Base-by-base conservation (phyloP, 352 stramenopile genomes). In the Globisporangium parvum region DNA sequence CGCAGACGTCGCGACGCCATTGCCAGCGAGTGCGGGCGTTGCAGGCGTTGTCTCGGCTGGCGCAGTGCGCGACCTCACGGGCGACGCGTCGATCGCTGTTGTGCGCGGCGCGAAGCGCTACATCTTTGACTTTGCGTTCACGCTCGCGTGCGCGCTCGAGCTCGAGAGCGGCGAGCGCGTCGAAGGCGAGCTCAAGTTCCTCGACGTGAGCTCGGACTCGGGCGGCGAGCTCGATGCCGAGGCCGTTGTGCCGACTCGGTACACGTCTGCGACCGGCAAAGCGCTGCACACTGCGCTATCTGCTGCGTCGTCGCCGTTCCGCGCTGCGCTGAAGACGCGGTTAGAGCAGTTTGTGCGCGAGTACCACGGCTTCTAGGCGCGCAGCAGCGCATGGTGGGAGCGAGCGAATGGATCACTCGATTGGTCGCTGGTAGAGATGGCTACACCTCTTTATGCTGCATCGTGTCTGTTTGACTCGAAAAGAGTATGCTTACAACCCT, bases 41-140 rank as follows among this genome's bases (percentile, higher is more conserved):
- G 59, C 70, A 44, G 81, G 77, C 18, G 52, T 79, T 21, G 77
- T 92, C 20, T 59, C 54, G 8, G 77, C 95, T 10, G 70, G 71
- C 2, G 67, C 85, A 31, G 73, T 97, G 8, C 83, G 86, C 24
- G 73, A 95, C 52, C 61, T 98, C n/a, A 75, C 74, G 6, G 94
- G 94, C n/a, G 91, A 98, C 59, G 94, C 90, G 17, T 97, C 86
- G 9, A 96, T 98, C 47, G 91, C 88, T 5, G 77, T 98, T 46
- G 80, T 96, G 51, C 85, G 89, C 55, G 94, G 91, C 47, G 93
- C 94, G 49, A 98, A 98, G 69, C 80, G 91, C 54, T 98, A 97
- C 68, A 92, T 94, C 55, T 94, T 91, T 52, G 84, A 92, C 62
- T 88, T 92, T 23, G 70, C 67, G 40, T 91, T 91, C 55, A 71